Evolutionary conservation across 2,329 filamentous ascomycete genomes (phyloP).

Genomic region (Colletotrichum zoysiae): DNA sequence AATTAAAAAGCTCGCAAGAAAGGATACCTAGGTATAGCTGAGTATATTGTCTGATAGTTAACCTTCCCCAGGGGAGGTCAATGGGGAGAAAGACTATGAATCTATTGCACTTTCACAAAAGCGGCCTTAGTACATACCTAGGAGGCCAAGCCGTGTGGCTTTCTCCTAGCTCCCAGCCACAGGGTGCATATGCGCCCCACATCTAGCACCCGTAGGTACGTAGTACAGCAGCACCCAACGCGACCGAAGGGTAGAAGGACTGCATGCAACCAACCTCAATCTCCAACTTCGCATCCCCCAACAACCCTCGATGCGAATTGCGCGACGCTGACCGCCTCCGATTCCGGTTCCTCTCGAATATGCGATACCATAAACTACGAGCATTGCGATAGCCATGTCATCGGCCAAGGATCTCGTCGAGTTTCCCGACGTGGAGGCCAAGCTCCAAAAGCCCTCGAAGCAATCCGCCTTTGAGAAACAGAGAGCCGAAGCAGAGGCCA

Average conservation of each 20-base stretch:
- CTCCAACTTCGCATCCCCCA: background rate
- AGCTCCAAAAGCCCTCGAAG: constrained; percentile 83
- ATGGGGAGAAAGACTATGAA: too few species aligned
- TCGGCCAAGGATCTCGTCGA: constrained; percentile 61
- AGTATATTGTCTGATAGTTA: too few species aligned
- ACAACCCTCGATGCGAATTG: background rate
- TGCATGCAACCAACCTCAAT: background rate
- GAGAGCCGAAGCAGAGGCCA: constrained; percentile 90
- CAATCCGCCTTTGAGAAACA: constrained; percentile 91
- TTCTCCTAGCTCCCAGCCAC: background rate
- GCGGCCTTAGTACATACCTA: background rate
- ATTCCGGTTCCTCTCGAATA: background rate
- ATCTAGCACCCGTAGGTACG: too few species aligned
- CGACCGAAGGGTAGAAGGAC: background rate
- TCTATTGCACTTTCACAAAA: too few species aligned
- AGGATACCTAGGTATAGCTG: too few species aligned
- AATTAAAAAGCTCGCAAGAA: too few species aligned
- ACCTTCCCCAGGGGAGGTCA: too few species aligned
- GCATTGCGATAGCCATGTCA: constrained; percentile 55
- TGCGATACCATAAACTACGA: constrained; percentile 15
- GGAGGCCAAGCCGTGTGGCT: constrained; percentile 1
- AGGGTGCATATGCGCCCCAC: constrained; percentile 1
- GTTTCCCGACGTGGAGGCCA: constrained; percentile 81
- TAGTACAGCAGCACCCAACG: background rate
- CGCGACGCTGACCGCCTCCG: too few species aligned